These are phyloP conservation scores for Usnea hakonensis DNA, from an alignment of 495 filamentous ascomycete species.

Conservation along the genomic window DNA sequence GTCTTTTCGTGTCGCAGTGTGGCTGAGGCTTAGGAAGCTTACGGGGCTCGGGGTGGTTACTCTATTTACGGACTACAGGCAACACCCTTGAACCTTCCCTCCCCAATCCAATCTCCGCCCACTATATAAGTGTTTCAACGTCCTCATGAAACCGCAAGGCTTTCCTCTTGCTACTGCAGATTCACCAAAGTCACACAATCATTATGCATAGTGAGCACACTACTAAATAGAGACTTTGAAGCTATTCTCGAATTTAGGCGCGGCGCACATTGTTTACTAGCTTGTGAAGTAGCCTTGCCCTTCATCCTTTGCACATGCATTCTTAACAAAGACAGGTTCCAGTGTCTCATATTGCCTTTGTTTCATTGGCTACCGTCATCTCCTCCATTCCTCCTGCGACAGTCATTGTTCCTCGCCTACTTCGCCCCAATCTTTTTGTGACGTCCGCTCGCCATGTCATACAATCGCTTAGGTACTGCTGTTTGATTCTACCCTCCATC, in stretches of 20 bases:
- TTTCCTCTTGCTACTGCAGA: background rate
- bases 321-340: background rate
- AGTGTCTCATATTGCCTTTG: background rate
- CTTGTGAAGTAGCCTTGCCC: background rate
- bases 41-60: no score
- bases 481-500: background rate
- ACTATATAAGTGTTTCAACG: background rate
- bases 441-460: constrained; percentile 22
- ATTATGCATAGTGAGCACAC: background rate
- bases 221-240: background rate
- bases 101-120: constrained; percentile 10
- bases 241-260: background rate
- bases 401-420: constrained; percentile 11
- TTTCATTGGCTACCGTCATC: background rate
- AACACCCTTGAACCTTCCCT: background rate
- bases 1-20: constrained; percentile 10
- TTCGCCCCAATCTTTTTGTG: background rate
- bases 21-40: constrained; percentile 6
- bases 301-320: background rate
- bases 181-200: background rate
- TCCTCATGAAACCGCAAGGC: constrained; percentile 1
- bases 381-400: background rate
- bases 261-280: no score
- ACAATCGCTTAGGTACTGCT: constrained; percentile 25
- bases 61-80: constrained; percentile 21